Evolutionary conservation across 2,329 filamentous ascomycete genomes (phyloP), one percentile per base, ranked within the genome.

Genomic region (Fusarium virguliforme): DNA sequence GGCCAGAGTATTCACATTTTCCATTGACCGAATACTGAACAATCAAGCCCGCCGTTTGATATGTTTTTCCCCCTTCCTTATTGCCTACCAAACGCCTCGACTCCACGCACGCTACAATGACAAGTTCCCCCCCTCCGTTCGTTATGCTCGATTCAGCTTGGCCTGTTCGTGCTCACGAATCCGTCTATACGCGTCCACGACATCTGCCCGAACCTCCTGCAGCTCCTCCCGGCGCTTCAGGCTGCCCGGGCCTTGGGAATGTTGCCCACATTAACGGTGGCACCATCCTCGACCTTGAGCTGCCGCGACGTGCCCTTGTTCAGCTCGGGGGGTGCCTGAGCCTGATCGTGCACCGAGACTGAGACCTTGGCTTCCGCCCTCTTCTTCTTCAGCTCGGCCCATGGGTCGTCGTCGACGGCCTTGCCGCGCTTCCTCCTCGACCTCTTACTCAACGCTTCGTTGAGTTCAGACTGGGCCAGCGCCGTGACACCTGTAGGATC

Each of bases 291-390:
- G 13, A 82, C 71, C 51, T 77, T 78, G 22, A 83, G 75, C 57
- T 79, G 79, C 32, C 77, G 77, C 7, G 78, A 71, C 50, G 74
- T 68, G 56, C 77, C 77, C 67, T 87, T 90, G 72, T 89, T 87
- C 60, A 97, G 86, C 69, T 88, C 88, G 0, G 95, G 94, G 32
- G 95, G 95, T 38, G 93, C 94, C 75, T 90, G 85, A 4, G 89
- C 94, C 30, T 95, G 84, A 68, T 89, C 87, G 67, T 89, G 83
- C 15, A 89, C 77, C 3, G 84, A 84, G 41, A 89, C 77, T 3
- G 84, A 84, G 41, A 84, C 78, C 71, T 83, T 86, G 26, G 79
- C 81, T 72, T 89, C 87, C 28, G 88, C 90, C 62, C 90, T 85
- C 82, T 90, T 90, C 78, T 86, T 86, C 78, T 91, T 91, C 71